phyloP scores from a whole-genome alignment of 176 grass and related monocot genomes.

The Alloteropsis semialata region DNA sequence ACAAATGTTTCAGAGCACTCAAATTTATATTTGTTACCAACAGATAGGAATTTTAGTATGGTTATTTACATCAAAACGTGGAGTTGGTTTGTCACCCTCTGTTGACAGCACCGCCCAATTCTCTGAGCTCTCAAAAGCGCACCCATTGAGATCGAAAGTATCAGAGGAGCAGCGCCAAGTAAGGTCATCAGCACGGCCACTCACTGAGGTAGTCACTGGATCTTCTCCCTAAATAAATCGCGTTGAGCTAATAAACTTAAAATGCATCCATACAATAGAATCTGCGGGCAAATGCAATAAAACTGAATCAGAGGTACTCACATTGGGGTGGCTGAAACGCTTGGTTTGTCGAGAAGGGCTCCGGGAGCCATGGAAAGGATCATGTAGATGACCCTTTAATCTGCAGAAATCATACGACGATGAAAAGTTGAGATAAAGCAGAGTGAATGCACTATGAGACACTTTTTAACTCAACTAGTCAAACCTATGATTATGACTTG shows the following conservation, averaged over 20 bases:
- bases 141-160: constrained; percentile 58
- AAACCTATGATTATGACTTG: background rate
- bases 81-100: constrained; percentile 63
- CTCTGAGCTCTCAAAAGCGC: constrained; percentile 65
- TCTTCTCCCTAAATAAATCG: constrained; percentile 68
- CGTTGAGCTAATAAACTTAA: constrained; percentile 25
- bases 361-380: constrained; percentile 64
- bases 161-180: constrained; percentile 59
- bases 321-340: constrained; percentile 54
- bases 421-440: constrained; percentile 5
- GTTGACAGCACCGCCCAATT: constrained; percentile 78
- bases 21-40: background rate
- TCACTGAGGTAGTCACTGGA: constrained; percentile 59
- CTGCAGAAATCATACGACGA: constrained; percentile 37
- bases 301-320: constrained; percentile 39
- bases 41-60: background rate
- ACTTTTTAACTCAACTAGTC: background rate
- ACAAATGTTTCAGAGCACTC: constrained; percentile 21
- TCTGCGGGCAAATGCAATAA: constrained; percentile 4
- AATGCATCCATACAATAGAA: background rate
- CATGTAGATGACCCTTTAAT: constrained; percentile 78
- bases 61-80: constrained; percentile 80
- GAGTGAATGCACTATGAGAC: background rate
- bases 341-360: constrained; percentile 64
- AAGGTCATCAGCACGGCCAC: constrained; percentile 59